Evolutionary conservation across 805 yeast genomes (phyloP).

Genomic region (Torulaspora indica): DNA sequence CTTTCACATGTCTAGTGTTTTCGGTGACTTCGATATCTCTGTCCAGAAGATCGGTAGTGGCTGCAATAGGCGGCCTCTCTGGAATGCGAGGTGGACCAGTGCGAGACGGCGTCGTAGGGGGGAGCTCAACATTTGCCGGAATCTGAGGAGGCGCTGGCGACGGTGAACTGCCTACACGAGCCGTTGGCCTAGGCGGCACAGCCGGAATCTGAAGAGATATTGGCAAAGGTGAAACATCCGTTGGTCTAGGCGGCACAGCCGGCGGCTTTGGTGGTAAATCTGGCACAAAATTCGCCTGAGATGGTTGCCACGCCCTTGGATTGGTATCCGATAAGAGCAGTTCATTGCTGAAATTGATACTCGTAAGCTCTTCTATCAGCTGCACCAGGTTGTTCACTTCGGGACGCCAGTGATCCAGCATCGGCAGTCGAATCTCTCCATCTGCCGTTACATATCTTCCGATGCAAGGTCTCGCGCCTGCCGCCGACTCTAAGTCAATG

Average conservation of each 20-base stretch:
- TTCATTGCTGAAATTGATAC: slow-evolving; percentile 7
- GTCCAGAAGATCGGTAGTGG: slow-evolving; percentile 12
- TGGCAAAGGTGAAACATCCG: no score
- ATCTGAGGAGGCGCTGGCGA: slow-evolving; percentile 4
- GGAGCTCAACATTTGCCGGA: background rate
- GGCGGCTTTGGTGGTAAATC: slow-evolving; percentile 13
- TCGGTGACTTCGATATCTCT: slow-evolving; percentile 4
- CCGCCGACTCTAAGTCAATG: slow-evolving; percentile 48
- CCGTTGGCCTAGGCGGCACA: slow-evolving; percentile 6
- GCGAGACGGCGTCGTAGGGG: slow-evolving; percentile 23
- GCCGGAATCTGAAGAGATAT: no score
- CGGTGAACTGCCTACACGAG: background rate
- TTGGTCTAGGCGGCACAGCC: slow-evolving; percentile 9
- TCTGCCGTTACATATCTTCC: slow-evolving; percentile 64
- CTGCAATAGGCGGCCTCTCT: slow-evolving; percentile 6
- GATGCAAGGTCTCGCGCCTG: slow-evolving; percentile 44
- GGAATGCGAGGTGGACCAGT: slow-evolving; percentile 34
- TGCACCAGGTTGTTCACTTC: slow-evolving; percentile 13
- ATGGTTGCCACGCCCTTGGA: slow-evolving; percentile 11
- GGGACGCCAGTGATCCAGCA: slow-evolving; percentile 53
- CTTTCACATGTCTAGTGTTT: slow-evolving; percentile 17
- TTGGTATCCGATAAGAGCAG: background rate
- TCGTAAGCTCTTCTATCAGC: slow-evolving; percentile 14
- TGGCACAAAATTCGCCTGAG: slow-evolving; percentile 13
- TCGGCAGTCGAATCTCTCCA: slow-evolving; percentile 70